Base-by-base conservation (phyloP, 2,329 filamentous ascomycete genomes). In the Verticillium albo-atrum region DNA sequence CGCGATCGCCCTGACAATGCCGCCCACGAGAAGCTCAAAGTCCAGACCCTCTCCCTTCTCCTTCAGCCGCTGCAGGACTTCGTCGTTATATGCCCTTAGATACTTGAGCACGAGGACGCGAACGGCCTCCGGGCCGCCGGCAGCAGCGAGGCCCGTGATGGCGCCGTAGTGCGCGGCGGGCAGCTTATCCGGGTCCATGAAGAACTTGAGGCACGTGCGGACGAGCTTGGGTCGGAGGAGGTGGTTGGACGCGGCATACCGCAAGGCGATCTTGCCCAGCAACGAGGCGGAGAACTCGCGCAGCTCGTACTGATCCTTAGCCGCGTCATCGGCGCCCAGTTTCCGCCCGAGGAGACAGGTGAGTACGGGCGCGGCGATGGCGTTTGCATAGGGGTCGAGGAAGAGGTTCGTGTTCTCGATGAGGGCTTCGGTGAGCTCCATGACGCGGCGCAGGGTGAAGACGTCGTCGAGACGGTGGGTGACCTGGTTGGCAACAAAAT, bases 401-500 rank as follows among this genome's bases (percentile, higher is more conserved):
- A 92, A 96, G 35, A 97, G 85, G 64, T 87, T 87, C 60, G 87
- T 84, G 71, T 97, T 98, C 65, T 89, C 85, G 55, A 97, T 89
- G 56, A 99, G 80, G 2, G 94, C 91, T 55, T 90, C 85, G 1
- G 91, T 89, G 61, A 98, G 85, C 68, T 92, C 89, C 89, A 99
- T 94, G 86, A 96, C 95, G 72, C 96, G 92, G 23, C 87, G 88
- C 25, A 99, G 81, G 5, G 92, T 86, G 71, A 97, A 97, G 2
- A 93, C 83, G 72, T 96, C 91, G 75, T 96, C 93, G 64, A 97
- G 83, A 66, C 89, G 90, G 73, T 99, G 95, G 1, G 95, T 98
- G 56, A 99, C 92, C 74, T 97, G 95, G 72, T 97, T 94, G 23
- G 92, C 89, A 68, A 98, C 90, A 73, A 97, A 98, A 72, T 96